Conservation (phyloP, 306 rosid genomes). For the Rosa multiflora region DNA sequence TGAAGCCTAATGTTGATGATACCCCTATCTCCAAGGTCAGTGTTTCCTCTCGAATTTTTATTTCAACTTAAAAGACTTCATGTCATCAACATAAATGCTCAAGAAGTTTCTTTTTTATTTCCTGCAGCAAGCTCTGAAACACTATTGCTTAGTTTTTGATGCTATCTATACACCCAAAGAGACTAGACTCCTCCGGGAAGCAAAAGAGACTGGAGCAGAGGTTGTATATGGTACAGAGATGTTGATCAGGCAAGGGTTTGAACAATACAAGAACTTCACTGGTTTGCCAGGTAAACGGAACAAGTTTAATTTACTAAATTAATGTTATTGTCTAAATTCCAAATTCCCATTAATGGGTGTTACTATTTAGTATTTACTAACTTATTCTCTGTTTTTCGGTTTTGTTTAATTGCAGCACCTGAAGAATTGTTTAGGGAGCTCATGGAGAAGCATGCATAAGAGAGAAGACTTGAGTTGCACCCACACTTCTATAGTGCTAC, state of each 20-base stretch:
- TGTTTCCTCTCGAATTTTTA: neutral
- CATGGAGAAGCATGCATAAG: conserved; percentile 47
- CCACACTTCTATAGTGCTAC: neutral
- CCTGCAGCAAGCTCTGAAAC: conserved; percentile 40
- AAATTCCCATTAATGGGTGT: neutral
- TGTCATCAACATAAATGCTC: neutral
- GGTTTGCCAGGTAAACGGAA: conserved; percentile 42
- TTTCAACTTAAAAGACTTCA: neutral
- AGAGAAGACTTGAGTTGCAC: neutral
- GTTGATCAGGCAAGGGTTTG: conserved; percentile 50
- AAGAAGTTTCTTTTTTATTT: conserved; percentile 6
- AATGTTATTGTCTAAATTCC: neutral
- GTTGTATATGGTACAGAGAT: conserved; percentile 50
- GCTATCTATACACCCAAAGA: conserved; percentile 54
- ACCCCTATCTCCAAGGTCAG: conserved; percentile 27
- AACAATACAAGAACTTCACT: conserved; percentile 51
- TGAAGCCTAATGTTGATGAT: conserved; percentile 32
- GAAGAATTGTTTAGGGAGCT: conserved; percentile 50
- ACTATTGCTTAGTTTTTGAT: conserved; percentile 52
- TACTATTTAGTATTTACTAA: neutral
- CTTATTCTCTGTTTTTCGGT: neutral
- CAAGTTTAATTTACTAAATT: neutral
- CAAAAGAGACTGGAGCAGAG: conserved; percentile 39
- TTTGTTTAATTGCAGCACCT: conserved; percentile 40
- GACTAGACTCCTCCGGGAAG: conserved; percentile 43